Conservation (phyloP, 2,329 filamentous ascomycete species). For the Sarocladium strictum region DNA sequence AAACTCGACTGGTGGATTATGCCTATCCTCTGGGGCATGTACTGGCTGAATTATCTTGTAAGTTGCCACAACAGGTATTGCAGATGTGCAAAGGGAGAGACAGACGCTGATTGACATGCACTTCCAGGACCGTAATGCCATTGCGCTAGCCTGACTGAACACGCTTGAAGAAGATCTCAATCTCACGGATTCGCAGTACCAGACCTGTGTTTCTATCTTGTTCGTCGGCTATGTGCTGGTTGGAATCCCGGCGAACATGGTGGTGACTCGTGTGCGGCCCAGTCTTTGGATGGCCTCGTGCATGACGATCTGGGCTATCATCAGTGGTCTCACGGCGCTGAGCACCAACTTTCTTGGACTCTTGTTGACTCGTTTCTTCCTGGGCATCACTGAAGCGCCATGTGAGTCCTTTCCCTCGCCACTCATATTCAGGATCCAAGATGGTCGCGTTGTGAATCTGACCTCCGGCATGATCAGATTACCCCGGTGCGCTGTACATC, state of each 20-base stretch:
- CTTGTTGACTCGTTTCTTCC: slow-evolving; percentile 34
- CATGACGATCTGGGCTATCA: slow-evolving; percentile 35
- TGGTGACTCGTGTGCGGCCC: slow-evolving; percentile 16
- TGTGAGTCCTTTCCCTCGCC: slow-evolving; percentile 38
- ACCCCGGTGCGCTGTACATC: slow-evolving; percentile 33
- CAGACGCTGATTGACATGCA: background rate
- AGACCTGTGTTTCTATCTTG: slow-evolving; percentile 20
- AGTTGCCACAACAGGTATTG: background rate
- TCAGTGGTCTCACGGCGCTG: slow-evolving; percentile 34
- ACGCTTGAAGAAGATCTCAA: slow-evolving; percentile 18
- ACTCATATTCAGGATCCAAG: too few species aligned
- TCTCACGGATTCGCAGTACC: slow-evolving; percentile 16
- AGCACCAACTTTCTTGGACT: slow-evolving; percentile 37
- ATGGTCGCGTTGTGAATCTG: too few species aligned
- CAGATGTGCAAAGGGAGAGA: background rate
- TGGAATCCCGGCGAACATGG: slow-evolving; percentile 25
- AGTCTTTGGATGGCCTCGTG: slow-evolving; percentile 22
- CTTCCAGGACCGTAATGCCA: slow-evolving; percentile 10
- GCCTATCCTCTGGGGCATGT: slow-evolving; percentile 11
- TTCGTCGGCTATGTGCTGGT: slow-evolving; percentile 19
- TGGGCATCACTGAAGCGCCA: slow-evolving; percentile 38
- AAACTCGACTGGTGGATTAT: slow-evolving; percentile 27
- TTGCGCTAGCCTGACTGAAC: slow-evolving; percentile 16
- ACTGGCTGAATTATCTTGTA: slow-evolving; percentile 13
- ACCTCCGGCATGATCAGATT: too few species aligned